These are phyloP conservation scores for Saccharomycopsis oosterbeekiorum DNA, from an alignment of 805 yeast species.

Conservation along the genomic window DNA sequence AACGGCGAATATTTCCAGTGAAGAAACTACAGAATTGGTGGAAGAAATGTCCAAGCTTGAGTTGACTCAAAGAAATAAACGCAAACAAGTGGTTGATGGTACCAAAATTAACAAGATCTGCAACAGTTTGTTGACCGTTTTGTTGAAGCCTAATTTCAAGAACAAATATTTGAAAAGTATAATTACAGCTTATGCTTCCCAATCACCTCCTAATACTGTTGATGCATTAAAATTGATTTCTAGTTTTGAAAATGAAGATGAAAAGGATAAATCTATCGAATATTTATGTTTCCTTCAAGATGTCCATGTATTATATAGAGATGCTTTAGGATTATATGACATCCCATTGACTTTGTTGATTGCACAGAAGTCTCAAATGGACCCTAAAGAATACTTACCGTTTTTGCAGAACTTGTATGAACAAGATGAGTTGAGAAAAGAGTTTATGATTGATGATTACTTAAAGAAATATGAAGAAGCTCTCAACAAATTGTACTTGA, in stretches of 20 bases:
- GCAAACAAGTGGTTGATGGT: conserved; percentile 2
- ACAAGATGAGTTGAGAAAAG: conserved; percentile 54
- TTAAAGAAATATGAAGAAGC: conserved; percentile 64
- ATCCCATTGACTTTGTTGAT: conserved; percentile 69
- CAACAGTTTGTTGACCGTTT: conserved; percentile 50
- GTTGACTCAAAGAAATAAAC: conserved; percentile 24
- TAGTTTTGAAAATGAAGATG: conserved; percentile 35
- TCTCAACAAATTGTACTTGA: conserved; percentile 47
- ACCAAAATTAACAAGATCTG: conserved; percentile 71
- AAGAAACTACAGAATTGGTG: conserved; percentile 13
- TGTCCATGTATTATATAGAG: conserved; percentile 69
- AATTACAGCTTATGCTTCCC: conserved; percentile 87
- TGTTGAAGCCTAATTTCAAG: conserved; percentile 37
- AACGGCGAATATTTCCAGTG: conserved; percentile 33
- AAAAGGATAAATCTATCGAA: conserved; percentile 56
- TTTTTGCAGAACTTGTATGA: conserved; percentile 73
- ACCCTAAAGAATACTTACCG: conserved; percentile 94
- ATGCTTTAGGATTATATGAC: conserved; percentile 75
- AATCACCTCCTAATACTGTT: conserved; percentile 73
- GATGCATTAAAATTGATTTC: conserved; percentile 64
- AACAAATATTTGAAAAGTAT: conserved; percentile 61
- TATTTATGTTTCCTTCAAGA: conserved; percentile 89
- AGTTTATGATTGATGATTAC: conserved; percentile 70
- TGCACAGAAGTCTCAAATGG: conserved; percentile 96
- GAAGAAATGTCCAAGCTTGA: conserved; percentile 21